Evolutionary conservation across 768 basidiomycete species (phyloP).

Genomic region (Rhizopogon rudus): DNA sequence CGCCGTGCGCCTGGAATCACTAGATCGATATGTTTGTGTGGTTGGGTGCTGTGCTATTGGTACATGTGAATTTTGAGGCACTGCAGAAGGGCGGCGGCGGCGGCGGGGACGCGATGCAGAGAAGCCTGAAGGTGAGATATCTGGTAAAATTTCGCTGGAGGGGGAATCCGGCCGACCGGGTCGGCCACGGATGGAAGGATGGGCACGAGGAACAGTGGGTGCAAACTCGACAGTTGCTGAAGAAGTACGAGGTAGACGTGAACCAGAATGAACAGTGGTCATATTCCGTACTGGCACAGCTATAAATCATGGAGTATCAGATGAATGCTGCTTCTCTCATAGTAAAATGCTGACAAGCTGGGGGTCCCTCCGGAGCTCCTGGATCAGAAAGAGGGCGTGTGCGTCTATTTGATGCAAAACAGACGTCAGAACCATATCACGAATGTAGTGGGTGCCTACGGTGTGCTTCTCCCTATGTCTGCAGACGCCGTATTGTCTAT

Average conservation of each 20-base stretch:
- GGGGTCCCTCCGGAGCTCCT: constrained; percentile 10
- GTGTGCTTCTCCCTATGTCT: neutral
- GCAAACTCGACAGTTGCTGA: constrained; percentile 51
- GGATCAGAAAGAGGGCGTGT: constrained; percentile 35
- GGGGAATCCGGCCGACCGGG: constrained; percentile 3
- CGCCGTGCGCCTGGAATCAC: neutral
- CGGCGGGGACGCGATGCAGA: constrained; percentile 1
- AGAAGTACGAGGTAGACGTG: neutral
- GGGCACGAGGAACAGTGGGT: constrained; percentile 23
- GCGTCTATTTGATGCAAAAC: neutral
- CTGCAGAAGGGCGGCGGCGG: constrained; percentile 12
- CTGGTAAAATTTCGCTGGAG: constrained; percentile 5
- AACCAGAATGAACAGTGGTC: neutral
- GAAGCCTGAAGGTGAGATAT: neutral
- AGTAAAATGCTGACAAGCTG: neutral
- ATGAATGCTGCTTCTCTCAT: neutral
- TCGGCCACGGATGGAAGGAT: constrained; percentile 23
- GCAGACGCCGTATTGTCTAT: neutral
- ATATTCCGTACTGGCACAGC: neutral
- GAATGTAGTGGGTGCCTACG: neutral
- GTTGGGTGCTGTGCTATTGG: constrained; percentile 16
- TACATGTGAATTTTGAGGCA: constrained; percentile 7
- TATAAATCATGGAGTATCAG: neutral
- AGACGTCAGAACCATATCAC: constrained; percentile 4
- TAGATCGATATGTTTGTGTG: constrained; percentile 5